These are phyloP conservation scores for Botrytis aclada DNA, from an alignment of 2,329 filamentous ascomycete species.

Conservation along the genomic window DNA sequence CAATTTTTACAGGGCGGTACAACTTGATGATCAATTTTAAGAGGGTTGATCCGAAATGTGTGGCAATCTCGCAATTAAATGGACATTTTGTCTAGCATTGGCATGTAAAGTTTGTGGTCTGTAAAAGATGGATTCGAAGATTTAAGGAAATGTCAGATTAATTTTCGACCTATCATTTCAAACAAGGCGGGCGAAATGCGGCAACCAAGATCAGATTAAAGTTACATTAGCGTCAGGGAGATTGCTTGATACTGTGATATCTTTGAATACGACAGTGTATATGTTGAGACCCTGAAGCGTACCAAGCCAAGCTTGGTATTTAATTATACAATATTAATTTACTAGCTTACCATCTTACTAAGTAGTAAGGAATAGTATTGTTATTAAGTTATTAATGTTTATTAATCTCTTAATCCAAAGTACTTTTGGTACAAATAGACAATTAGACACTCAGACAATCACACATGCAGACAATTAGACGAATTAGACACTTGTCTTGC, in stretches of 20 bases:
- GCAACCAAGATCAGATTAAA: constrained; percentile 19
- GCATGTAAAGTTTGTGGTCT: neutral
- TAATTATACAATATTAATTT: neutral
- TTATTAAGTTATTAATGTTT: neutral
- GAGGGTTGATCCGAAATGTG: neutral
- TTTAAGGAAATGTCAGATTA: neutral
- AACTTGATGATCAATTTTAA: neutral
- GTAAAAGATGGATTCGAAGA: neutral
- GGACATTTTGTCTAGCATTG: neutral
- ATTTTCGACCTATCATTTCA: constrained; percentile 18
- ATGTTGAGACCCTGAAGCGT: neutral
- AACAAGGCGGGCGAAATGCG: constrained; percentile 15
- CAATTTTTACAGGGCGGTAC: neutral
- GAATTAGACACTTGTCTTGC: neutral
- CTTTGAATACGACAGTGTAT: neutral
- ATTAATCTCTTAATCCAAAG: neutral
- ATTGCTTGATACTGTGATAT: neutral
- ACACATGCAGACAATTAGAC: neutral
- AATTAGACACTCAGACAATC: neutral
- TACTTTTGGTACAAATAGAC: neutral
- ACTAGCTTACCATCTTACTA: neutral
- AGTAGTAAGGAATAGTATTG: neutral
- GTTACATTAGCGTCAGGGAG: constrained; percentile 17
- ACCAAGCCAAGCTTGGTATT: neutral
- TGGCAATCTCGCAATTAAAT: constrained; percentile 4